These are phyloP conservation scores for Cutaneotrichosporon sp. DNA, from an alignment of 1,284 basidiomycete genomes.

Conservation along the genomic window DNA sequence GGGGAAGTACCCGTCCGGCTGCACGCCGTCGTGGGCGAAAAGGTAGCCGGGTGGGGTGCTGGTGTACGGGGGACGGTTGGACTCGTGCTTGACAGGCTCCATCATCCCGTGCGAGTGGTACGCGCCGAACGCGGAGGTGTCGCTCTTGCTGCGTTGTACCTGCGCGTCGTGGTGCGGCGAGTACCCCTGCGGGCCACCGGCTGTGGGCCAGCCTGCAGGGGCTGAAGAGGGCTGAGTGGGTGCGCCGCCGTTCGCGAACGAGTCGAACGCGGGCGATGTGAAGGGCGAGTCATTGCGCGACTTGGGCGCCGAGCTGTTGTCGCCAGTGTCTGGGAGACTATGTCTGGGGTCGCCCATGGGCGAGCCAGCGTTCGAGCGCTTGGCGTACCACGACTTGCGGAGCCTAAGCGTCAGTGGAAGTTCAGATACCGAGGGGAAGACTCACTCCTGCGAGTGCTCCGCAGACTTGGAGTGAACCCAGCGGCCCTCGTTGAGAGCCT, in stretches of 20 bases:
- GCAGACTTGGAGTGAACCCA: slow-evolving; percentile 76
- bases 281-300: slow-evolving; percentile 2
- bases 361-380: not conserved
- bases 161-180: not conserved
- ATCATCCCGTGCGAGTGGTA: not conserved
- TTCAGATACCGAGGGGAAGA: not conserved
- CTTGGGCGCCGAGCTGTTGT: not conserved
- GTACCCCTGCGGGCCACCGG: not conserved
- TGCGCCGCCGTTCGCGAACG: not conserved
- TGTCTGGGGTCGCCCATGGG: not conserved
- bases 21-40: not conserved
- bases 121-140: slow-evolving; percentile 1
- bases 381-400: slow-evolving; percentile 6
- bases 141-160: not conserved
- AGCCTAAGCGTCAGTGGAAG: not conserved
- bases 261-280: slow-evolving; percentile 1
- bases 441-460: slow-evolving; percentile 57
- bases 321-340: not conserved
- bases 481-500: slow-evolving; percentile 71
- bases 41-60: not conserved
- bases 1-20: slow-evolving; percentile 11
- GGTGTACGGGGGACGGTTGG: not conserved
- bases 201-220: not conserved
- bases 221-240: not conserved
- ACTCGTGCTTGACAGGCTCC: not conserved